Evolutionary conservation across 192 early-diverging fungal genomes (phyloP), one percentile per base, ranked within the genome.

Genomic region (Coemansia erecta): DNA sequence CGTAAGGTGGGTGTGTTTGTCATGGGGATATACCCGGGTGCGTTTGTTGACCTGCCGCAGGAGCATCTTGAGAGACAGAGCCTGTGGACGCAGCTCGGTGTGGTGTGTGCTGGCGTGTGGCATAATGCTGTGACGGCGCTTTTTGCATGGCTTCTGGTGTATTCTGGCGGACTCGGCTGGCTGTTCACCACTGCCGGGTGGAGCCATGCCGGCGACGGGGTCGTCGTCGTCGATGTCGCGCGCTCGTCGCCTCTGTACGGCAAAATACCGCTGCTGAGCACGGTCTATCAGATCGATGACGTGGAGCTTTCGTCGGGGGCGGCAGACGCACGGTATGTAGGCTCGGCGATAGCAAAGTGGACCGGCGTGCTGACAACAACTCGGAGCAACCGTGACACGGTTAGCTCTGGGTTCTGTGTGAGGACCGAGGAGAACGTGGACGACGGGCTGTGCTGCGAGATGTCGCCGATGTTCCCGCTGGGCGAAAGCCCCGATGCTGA

Each of bases 381-480:
- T 0, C 11, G 24, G 17, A 19, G 15, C n/a, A 76, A 63, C 35
- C 37, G 61, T 1, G 67, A 76, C 22, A 63, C 67, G 6, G 26
- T 18, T 7, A 33, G 2, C 0, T 39, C 40, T 3, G 73, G 73
- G 42, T 76, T 59, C 48, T 76, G 73, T 22, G 73, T 40, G 5
- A 14, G 7, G 6, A 9, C 12, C 24, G 42, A 17, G 12, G 67
- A 62, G 12, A 70, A 76, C 11, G 41, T 59, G 11, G 73, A 76
- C 37, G 73, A 76, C 23, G 73, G 73, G 12, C 55, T 76, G 43
- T 76, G 73, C 63, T 76, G 73, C 60, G 73, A 76, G 42, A 76
- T 76, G 63, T 63, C 73, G 23, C 35, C 52, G 0, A 49, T 17
- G 55, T 66, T 54, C 35, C 73, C 73, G 31, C 55, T 76, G 50